Percentiles rank a stretch among this genome's conserved stretches.
phyloP scores from a whole-genome alignment of 108 stramenopile genomes.

The Skeletonema grethae region DNA sequence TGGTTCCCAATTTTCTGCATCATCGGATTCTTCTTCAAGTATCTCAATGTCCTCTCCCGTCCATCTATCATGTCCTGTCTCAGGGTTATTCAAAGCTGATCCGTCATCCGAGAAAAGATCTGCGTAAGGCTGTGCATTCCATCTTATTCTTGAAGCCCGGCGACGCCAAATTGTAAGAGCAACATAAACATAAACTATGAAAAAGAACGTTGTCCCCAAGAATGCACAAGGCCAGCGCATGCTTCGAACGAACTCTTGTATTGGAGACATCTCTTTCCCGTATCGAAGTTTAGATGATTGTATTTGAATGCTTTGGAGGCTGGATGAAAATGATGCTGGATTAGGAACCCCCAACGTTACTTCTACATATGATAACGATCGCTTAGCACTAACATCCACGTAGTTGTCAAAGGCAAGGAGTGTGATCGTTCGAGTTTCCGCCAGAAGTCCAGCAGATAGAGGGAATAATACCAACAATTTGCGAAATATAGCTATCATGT shows the following conservation, averaged over 20 bases:
- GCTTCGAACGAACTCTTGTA: constrained; percentile 64
- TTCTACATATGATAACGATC: constrained; percentile 42
- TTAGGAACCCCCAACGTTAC: constrained; percentile 35
- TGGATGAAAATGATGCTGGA: constrained; percentile 51
- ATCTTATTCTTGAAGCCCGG: constrained; percentile 5
- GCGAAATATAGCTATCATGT: constrained; percentile 56
- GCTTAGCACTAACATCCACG: constrained; percentile 47
- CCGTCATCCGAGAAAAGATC: constrained; percentile 29
- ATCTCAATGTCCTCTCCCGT: constrained; percentile 37
- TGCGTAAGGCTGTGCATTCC: constrained; percentile 20
- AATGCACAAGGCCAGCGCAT: constrained; percentile 71
- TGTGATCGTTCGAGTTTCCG: constrained; percentile 65
- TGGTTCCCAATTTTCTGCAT: constrained; percentile 39
- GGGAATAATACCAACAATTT: constrained; percentile 62
- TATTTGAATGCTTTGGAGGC: constrained; percentile 49
- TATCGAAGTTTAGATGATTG: constrained; percentile 61
- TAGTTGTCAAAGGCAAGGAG: constrained; percentile 75
- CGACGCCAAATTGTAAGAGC: constrained; percentile 25
- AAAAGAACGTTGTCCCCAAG: constrained; percentile 56
- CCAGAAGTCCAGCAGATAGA: constrained; percentile 58
- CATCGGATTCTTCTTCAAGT: constrained; percentile 33
- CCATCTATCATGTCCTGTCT: constrained; percentile 17
- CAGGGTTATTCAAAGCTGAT: constrained; percentile 5
- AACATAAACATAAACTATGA: constrained; percentile 24
- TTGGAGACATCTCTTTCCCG: constrained; percentile 66